Evolutionary conservation across 108 stramenopile genomes (phyloP).

Genomic region (Schizochytrium sp.): DNA sequence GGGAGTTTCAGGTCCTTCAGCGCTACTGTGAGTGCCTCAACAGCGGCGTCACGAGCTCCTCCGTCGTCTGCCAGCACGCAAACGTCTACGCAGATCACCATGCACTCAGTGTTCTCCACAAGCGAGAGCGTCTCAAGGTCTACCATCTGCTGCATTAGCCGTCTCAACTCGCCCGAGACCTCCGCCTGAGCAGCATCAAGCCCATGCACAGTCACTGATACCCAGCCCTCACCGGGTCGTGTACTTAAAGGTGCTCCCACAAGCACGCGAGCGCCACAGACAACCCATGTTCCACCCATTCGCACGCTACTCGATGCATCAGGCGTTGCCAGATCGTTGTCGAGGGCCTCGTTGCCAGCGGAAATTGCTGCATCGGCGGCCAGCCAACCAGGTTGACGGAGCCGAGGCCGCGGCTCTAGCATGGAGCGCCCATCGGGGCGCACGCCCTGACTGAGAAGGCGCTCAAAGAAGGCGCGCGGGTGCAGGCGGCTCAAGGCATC

Average conservation of each 20-base stretch:
- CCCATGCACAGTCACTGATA: not conserved
- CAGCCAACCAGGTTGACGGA: not conserved
- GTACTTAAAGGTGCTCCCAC: not conserved
- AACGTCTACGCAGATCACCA: slow-evolving; percentile 33
- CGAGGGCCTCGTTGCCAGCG: not conserved
- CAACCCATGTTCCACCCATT: slow-evolving; percentile 48
- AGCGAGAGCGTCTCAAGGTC: not conserved
- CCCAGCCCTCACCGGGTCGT: not conserved
- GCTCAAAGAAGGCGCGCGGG: slow-evolving; percentile 58
- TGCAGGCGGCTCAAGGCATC: slow-evolving; percentile 33
- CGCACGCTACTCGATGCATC: slow-evolving; percentile 20
- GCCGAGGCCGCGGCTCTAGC: slow-evolving; percentile 9
- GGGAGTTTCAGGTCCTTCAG: slow-evolving; percentile 1
- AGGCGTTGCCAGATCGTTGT: not conserved
- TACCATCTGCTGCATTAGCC: not conserved
- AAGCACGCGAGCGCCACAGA: slow-evolving; percentile 29
- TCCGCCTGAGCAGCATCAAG: not conserved
- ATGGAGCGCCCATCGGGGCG: slow-evolving; percentile 40
- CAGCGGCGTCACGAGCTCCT: not conserved
- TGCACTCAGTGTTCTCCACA: not conserved
- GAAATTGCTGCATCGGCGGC: not conserved
- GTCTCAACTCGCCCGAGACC: not conserved
- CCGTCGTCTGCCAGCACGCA: slow-evolving; percentile 15
- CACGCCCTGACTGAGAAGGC: slow-evolving; percentile 25
- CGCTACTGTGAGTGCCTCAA: slow-evolving; percentile 8